Evolutionary conservation across 2,329 filamentous ascomycete genomes (phyloP).

Genomic region (Penicillium sp.): DNA sequence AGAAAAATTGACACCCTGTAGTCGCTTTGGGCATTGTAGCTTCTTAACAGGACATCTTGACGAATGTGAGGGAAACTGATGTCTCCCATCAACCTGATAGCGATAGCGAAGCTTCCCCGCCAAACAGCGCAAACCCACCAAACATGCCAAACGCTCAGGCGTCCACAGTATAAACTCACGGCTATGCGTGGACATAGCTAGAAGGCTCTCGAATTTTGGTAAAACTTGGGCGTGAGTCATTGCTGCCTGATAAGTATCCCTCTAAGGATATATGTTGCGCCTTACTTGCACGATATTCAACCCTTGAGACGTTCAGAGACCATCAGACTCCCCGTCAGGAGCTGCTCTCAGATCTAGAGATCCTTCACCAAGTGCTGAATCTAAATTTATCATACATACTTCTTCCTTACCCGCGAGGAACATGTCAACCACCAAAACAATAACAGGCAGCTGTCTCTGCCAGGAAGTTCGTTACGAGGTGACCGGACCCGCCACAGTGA

Average conservation of each 20-base stretch:
- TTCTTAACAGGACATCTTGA: slow-evolving; percentile 16
- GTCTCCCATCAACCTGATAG: slow-evolving; percentile 11
- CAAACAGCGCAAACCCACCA: slow-evolving; percentile 26
- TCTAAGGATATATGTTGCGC: background rate
- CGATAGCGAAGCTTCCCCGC: slow-evolving; percentile 21
- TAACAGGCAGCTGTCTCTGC: background rate
- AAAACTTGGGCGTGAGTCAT: background rate
- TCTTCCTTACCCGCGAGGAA: background rate
- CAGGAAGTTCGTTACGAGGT: background rate
- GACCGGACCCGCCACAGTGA: background rate
- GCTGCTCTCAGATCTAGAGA: background rate
- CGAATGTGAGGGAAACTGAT: slow-evolving; percentile 4
- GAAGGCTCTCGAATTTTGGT: background rate
- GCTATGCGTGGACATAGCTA: background rate
- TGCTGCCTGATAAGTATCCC: no score
- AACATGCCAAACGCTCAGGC: background rate
- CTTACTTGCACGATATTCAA: background rate
- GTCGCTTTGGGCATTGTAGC: slow-evolving; percentile 5
- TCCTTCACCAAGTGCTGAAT: background rate
- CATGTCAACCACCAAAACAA: background rate
- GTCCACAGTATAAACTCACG: background rate
- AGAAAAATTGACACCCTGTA: background rate
- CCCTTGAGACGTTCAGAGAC: no score
- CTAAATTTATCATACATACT: background rate
- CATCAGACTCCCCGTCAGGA: no score